Evolutionary conservation across 1,284 basidiomycete species (phyloP).

Genomic region (Apiotrichum mycotoxinovorans): DNA sequence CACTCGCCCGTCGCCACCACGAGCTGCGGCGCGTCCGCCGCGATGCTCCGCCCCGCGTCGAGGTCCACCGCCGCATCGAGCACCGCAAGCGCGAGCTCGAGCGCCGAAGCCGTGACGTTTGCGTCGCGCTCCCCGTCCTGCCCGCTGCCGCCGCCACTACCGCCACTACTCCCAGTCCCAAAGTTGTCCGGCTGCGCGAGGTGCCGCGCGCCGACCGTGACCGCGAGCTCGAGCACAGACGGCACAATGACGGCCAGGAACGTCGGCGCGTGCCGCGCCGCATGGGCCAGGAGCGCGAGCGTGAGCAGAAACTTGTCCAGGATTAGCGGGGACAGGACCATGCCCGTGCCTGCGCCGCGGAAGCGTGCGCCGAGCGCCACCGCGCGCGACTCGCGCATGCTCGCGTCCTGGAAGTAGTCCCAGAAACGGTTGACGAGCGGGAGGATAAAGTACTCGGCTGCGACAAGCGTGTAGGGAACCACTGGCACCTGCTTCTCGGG

Average conservation of each 20-base stretch:
- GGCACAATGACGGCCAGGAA: conserved; percentile 78
- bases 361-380: conserved; percentile 56
- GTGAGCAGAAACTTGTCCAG: conserved; percentile 72
- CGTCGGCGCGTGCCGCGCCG: conserved; percentile 69
- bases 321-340: conserved; percentile 71
- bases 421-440: conserved; percentile 88
- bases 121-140: conserved; percentile 53
- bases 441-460: conserved; percentile 78
- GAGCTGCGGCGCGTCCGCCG: conserved; percentile 68
- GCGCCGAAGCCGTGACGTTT: conserved; percentile 64
- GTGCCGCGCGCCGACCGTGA: conserved; percentile 68
- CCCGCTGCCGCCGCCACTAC: neutral
- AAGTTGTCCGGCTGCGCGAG: conserved; percentile 31
- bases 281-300: conserved; percentile 74
- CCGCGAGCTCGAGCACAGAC: conserved; percentile 72
- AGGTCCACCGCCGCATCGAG: conserved; percentile 70
- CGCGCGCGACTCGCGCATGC: conserved; percentile 66
- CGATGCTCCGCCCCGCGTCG: conserved; percentile 69
- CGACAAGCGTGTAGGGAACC: conserved; percentile 64
- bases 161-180: too few relatives aligned
- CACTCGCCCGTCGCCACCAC: conserved; percentile 74
- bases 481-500: conserved; percentile 23
- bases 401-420: conserved; percentile 77
- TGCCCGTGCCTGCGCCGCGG: conserved; percentile 68
- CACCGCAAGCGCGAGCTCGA: conserved; percentile 72